Evolutionary conservation across 2,329 filamentous ascomycete species (phyloP).

Genomic region (Colletotrichum musicola): DNA sequence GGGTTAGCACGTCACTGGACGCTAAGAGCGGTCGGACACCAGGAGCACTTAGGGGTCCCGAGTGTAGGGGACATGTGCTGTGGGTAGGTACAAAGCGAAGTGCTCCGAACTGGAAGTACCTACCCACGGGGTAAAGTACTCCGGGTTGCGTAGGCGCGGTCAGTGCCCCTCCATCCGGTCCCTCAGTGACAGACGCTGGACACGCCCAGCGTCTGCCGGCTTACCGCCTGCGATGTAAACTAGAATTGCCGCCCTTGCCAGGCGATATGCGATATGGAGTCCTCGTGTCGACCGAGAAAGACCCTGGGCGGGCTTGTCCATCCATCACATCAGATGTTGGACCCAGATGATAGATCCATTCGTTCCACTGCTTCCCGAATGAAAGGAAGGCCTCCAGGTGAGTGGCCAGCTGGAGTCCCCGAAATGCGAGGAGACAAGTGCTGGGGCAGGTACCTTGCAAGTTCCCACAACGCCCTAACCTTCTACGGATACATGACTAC

Average conservation of each 20-base stretch:
- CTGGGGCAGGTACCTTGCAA: slow-evolving; percentile 20
- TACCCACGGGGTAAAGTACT: not conserved
- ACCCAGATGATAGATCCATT: slow-evolving; percentile 5
- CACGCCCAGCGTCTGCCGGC: not conserved
- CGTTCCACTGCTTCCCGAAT: slow-evolving; percentile 10
- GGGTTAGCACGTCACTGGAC: slow-evolving; percentile 22
- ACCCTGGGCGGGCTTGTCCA: not conserved
- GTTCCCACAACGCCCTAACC: slow-evolving; percentile 1
- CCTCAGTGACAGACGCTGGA: too few relatives aligned
- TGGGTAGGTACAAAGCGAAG: slow-evolving; percentile 17
- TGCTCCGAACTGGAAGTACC: not conserved
- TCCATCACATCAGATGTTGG: slow-evolving; percentile 16
- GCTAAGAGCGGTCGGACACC: slow-evolving; percentile 9
- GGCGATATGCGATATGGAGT: not conserved
- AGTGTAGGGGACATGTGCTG: slow-evolving; percentile 7
- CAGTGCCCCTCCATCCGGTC: not conserved
- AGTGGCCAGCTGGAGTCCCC: slow-evolving; percentile 22
- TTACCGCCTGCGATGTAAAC: slow-evolving; percentile 22
- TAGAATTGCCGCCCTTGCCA: slow-evolving; percentile 29
- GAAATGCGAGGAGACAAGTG: slow-evolving; percentile 33
- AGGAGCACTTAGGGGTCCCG: slow-evolving; percentile 22
- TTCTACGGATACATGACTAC: too few relatives aligned
- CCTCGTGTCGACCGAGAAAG: not conserved
- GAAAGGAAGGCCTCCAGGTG: not conserved
- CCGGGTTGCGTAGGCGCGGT: not conserved